Base-by-base conservation (phyloP, 768 basidiomycete genomes). In the Vararia minispora region DNA sequence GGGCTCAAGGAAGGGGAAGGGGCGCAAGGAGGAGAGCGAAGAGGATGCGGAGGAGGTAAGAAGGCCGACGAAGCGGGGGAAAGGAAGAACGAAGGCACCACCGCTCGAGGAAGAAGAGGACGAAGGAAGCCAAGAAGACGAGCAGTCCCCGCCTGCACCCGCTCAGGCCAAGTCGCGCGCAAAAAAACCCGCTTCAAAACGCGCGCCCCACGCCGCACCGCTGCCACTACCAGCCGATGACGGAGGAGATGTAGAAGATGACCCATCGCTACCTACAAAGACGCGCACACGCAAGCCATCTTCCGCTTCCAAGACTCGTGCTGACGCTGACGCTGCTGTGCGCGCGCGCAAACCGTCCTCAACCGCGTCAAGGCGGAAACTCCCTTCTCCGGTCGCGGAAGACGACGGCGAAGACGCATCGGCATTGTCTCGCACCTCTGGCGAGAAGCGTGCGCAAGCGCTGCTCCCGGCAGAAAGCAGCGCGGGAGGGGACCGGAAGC, bases 81-180 rank as follows among this genome's bases (percentile, higher is more conserved):
- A 51, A 52, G 36, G 43, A 41, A 14, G 51, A 50, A 31, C 50
- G 40, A 10, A 44, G 23, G 13, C 26, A 7, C 33, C 39, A 25
- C 23, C 50, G 30, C 30, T 46, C 42, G 18, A 45, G 36, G 17
- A 35, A 26, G 34, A 29, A 20, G 21, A 37, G 37, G 28, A 34
- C 28, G 25, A 36, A 35, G 31, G 18, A 37, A 26, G 29, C 30
- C 13, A 24, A 24, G 11, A 40, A 40, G 29, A 41, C 18, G 32
- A 14, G 11, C 18, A 13, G 12, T 22, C 11, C 24, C 13, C 17
- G 5, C 24, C 18, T 13, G 28, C 24, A 7, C 24, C 33, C 9
- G 6, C 8, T 5, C 42, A 18, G 9, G 20, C 28, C 6, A 41
- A 40, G 41, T 16, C n/a, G 21, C 30, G 20, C 23, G 33, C 18